phyloP scores from a whole-genome alignment of 176 grass and related monocot genomes.

The Carex littledalei region DNA sequence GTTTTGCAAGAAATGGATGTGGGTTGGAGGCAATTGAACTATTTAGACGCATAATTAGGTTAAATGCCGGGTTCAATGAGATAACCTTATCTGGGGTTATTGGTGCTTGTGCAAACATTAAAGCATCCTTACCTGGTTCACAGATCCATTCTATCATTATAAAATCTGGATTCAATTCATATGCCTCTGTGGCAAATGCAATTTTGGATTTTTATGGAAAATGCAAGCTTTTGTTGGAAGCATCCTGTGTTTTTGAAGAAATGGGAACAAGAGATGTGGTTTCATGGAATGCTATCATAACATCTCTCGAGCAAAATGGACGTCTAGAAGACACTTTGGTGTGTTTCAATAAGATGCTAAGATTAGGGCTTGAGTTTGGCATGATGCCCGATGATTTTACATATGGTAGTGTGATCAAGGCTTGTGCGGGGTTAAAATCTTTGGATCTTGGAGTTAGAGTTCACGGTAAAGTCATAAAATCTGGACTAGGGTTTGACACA shows the following conservation, averaged over 20 bases:
- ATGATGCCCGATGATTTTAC: constrained; percentile 83
- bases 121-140: constrained; percentile 46
- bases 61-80: constrained; percentile 45
- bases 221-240: constrained; percentile 60
- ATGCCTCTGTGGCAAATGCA: constrained; percentile 63
- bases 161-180: constrained; percentile 52
- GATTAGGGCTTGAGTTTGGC: constrained; percentile 41
- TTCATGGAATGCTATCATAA: constrained; percentile 78
- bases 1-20: constrained; percentile 46
- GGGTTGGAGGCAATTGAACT: constrained; percentile 46
- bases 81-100: constrained; percentile 71
- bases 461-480: constrained; percentile 81
- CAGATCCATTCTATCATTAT: constrained; percentile 63
- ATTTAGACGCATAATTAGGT: constrained; percentile 55
- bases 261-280: constrained; percentile 70
- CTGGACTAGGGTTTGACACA: constrained; percentile 55
- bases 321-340: constrained; percentile 42
- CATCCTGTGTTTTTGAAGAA: constrained; percentile 51
- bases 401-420: constrained; percentile 84
- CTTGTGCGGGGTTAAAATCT: constrained; percentile 65
- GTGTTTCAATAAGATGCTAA: constrained; percentile 70
- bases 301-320: constrained; percentile 74
- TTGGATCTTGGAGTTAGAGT: constrained; percentile 60
- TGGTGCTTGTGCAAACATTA: constrained; percentile 60
- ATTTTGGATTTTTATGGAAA: constrained; percentile 89